Percentiles rank a stretch among this genome's conserved stretches.
phyloP scores from a whole-genome alignment of 148 eudicot species.

The Dysphania ambrosioides region DNA sequence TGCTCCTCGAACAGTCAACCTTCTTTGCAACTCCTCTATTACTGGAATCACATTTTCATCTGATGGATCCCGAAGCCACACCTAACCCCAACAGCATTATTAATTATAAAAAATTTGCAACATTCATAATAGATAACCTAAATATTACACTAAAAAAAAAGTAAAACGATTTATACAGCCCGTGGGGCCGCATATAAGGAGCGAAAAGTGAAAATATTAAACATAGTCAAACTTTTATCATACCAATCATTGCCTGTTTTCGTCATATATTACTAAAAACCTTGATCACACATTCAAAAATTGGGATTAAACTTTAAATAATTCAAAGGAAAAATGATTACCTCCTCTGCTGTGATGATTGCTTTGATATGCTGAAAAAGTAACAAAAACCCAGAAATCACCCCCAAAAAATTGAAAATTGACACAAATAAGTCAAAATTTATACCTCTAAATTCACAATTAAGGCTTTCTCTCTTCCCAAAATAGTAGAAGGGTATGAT shows the following conservation, averaged over 20 bases:
- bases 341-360: conserved; percentile 87
- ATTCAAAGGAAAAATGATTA: conserved; percentile 16
- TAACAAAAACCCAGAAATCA: conserved; percentile 7
- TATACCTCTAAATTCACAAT: conserved; percentile 79
- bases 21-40: conserved; percentile 73
- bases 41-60: conserved; percentile 69
- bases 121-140: not conserved
- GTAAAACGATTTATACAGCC: too few relatives aligned
- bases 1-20: conserved; percentile 40
- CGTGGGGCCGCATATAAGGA: too few relatives aligned
- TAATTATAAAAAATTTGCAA: not conserved
- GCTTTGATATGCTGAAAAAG: conserved; percentile 78
- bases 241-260: too few relatives aligned
- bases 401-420: not conserved
- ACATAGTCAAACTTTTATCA: too few relatives aligned
- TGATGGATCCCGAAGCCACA: conserved; percentile 67
- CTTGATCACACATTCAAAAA: too few relatives aligned
- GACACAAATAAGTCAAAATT: not conserved
- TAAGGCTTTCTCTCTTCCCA: conserved; percentile 73
- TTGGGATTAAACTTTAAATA: not conserved
- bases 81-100: conserved; percentile 32
- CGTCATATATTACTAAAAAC: too few relatives aligned
- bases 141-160: too few relatives aligned
- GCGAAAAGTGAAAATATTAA: too few relatives aligned
- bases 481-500: conserved; percentile 75